These are phyloP conservation scores for Linum lewisii DNA, from an alignment of 345 rosid genomes.

Conservation along the genomic window DNA sequence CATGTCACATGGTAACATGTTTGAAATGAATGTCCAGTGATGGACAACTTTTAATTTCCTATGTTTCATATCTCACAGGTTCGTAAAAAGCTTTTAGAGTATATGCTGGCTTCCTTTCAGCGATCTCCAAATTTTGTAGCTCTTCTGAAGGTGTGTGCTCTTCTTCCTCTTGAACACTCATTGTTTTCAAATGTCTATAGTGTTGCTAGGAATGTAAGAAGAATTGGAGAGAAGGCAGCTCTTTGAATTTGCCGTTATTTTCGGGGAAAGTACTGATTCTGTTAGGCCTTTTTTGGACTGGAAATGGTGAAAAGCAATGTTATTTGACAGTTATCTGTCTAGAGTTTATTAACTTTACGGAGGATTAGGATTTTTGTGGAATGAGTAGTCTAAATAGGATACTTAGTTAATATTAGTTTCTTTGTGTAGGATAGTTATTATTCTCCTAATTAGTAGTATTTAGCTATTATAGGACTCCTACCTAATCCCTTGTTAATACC, in stretches of 20 bases:
- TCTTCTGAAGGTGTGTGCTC: constrained; percentile 60
- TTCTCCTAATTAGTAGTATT: no score
- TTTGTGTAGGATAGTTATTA: no score
- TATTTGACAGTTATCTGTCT: no score
- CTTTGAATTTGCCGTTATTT: neutral
- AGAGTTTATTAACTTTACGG: no score
- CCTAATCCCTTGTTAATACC: no score
- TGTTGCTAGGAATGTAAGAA: neutral
- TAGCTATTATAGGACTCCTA: no score
- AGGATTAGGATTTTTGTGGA: no score
- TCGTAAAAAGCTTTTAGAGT: constrained; percentile 70
- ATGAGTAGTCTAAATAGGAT: no score
- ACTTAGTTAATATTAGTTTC: no score
- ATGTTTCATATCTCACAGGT: constrained; percentile 28
- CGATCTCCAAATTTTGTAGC: constrained; percentile 76
- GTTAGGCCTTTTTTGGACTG: no score
- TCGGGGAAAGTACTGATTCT: no score
- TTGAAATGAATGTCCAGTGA: neutral
- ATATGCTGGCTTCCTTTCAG: constrained; percentile 83
- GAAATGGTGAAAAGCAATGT: no score
- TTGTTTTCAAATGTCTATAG: neutral
- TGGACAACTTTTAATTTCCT: neutral
- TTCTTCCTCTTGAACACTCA: neutral
- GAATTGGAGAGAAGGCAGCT: neutral
- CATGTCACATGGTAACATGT: neutral